Percentiles rank a stretch among this genome's conserved stretches.
phyloP scores from a whole-genome alignment of 2,329 filamentous ascomycete genomes.

The Cladosporium sp. region DNA sequence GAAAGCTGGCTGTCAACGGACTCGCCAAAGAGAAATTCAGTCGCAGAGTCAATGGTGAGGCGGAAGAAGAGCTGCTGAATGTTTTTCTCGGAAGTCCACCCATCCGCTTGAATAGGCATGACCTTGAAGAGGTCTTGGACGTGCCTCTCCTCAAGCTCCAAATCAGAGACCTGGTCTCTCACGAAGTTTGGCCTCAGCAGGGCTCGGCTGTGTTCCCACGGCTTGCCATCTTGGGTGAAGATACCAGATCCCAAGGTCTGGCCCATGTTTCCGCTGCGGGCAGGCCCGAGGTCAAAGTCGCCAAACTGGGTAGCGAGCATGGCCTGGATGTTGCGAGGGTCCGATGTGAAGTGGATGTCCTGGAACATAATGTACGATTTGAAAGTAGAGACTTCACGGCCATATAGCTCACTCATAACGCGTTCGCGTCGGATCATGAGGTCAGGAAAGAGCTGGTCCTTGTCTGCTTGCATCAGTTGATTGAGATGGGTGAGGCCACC shows the following conservation, averaged over 20 bases:
- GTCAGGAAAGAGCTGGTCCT: slow-evolving; percentile 24
- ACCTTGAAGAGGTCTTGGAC: slow-evolving; percentile 30
- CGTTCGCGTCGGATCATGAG: slow-evolving; percentile 22
- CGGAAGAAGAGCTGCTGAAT: slow-evolving; percentile 41
- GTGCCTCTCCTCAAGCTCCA: slow-evolving; percentile 31
- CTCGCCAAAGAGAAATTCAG: slow-evolving; percentile 45
- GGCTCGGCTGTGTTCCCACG: slow-evolving; percentile 32
- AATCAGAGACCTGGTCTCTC: slow-evolving; percentile 33
- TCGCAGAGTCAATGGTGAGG: slow-evolving; percentile 45
- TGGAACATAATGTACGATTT: slow-evolving; percentile 21
- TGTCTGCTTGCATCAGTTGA: slow-evolving; percentile 22
- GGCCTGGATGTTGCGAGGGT: slow-evolving; percentile 33
- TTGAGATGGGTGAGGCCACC: slow-evolving; percentile 25
- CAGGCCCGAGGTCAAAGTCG: slow-evolving; percentile 27
- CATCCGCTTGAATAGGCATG: slow-evolving; percentile 21
- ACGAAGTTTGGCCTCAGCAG: slow-evolving; percentile 35
- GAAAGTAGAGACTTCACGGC: slow-evolving; percentile 25
- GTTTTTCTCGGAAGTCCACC: slow-evolving; percentile 28
- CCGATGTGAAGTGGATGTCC: slow-evolving; percentile 23
- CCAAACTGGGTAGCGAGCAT: slow-evolving; percentile 25
- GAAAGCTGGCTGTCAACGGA: slow-evolving; percentile 33
- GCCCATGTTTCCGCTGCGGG: slow-evolving; percentile 25
- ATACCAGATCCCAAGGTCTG: slow-evolving; percentile 29
- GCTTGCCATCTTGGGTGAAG: slow-evolving; percentile 24
- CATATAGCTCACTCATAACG: slow-evolving; percentile 19